Evolutionary conservation across 305 asterid species (phyloP).

Genomic region (Petunia hybrid): DNA sequence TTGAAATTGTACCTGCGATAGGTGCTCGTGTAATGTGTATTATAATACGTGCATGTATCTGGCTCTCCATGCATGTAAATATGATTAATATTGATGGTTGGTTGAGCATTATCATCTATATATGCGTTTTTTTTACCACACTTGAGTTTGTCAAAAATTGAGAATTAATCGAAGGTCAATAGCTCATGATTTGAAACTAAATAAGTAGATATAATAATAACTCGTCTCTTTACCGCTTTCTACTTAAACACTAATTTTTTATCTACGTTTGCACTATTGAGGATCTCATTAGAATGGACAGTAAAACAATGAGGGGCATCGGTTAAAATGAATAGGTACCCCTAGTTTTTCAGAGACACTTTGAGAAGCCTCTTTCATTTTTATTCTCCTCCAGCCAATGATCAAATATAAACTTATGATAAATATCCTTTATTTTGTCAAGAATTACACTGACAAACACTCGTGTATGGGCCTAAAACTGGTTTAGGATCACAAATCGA

Average conservation of each 20-base stretch:
- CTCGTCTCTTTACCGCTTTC: no score
- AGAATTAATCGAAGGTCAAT: no score
- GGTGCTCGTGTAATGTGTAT: not conserved
- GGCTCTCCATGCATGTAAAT: slow-evolving; percentile 16
- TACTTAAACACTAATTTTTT: no score
- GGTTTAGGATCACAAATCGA: no score
- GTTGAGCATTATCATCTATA: not conserved
- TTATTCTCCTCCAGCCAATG: not conserved
- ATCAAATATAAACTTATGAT: not conserved
- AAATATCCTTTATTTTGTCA: not conserved
- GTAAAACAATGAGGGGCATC: no score
- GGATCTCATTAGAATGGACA: no score
- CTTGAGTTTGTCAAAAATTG: not conserved
- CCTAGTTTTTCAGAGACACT: no score
- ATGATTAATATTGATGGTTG: not conserved
- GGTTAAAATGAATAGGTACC: no score
- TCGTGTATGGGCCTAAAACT: no score
- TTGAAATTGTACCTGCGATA: slow-evolving; percentile 2
- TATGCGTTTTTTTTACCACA: not conserved
- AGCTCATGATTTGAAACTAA: no score
- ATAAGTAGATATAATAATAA: no score
- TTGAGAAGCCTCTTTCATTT: not conserved
- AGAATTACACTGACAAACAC: not conserved
- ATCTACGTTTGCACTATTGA: no score
- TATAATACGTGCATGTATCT: slow-evolving; percentile 17